These are phyloP conservation scores for Phylloporus sp. DNA, from an alignment of 768 basidiomycete species.

Conservation along the genomic window DNA sequence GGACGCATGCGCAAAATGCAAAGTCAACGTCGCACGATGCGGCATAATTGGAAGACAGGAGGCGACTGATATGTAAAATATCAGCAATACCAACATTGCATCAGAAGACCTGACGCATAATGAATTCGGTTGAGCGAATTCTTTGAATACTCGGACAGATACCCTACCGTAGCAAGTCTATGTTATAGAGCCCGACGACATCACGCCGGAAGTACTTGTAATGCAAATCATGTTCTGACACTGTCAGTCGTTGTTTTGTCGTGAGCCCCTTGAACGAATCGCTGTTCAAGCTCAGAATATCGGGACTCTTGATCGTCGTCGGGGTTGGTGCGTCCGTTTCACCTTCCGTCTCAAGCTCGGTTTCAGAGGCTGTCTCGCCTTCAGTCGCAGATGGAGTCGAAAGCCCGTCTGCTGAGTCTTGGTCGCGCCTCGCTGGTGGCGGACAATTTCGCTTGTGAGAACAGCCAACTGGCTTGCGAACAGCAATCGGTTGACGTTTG, in stretches of 20 bases:
- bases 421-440: conserved; percentile 11
- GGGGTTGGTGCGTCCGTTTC: conserved; percentile 41
- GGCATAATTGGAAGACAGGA: conserved; percentile 60
- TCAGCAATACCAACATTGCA: conserved; percentile 70
- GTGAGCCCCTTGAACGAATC: conserved; percentile 3
- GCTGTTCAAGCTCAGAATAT: neutral
- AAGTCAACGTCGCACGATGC: conserved; percentile 41
- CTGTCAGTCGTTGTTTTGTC: conserved; percentile 6
- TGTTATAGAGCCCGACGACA: conserved; percentile 69
- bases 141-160: neutral
- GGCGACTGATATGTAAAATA: conserved; percentile 61
- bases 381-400: conserved; percentile 67
- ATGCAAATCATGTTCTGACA: conserved; percentile 85
- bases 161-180: conserved; percentile 81
- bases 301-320: conserved; percentile 2
- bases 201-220: conserved; percentile 91
- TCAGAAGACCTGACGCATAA: conserved; percentile 67
- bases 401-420: conserved; percentile 29
- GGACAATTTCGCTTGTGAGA: conserved; percentile 11
- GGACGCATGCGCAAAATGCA: conserved; percentile 82
- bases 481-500: conserved; percentile 83
- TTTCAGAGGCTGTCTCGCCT: conserved; percentile 71
- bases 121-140: conserved; percentile 21
- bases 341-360: conserved; percentile 59
- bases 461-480: conserved; percentile 61